Conservation (phyloP, 257 asterid genomes). For the Solanum paucissectum region DNA sequence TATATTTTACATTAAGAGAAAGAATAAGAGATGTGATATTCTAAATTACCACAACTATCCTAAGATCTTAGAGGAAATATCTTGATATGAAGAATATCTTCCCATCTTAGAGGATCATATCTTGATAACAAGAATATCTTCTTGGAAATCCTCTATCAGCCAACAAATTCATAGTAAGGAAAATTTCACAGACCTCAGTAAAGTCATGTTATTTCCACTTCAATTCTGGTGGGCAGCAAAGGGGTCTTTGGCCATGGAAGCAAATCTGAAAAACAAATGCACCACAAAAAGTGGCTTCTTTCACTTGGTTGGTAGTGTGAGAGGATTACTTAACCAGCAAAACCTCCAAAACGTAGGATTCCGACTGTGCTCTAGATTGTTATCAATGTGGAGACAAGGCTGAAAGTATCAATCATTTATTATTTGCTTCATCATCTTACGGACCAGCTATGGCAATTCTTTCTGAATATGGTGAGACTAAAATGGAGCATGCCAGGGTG, state of each 20-base stretch:
- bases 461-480: background rate
- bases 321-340: background rate
- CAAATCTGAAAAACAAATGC: background rate
- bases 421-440: background rate
- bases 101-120: background rate
- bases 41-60: background rate
- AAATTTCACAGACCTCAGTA: background rate
- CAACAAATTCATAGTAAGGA: background rate
- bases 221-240: background rate
- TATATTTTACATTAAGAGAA: background rate
- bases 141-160: background rate
- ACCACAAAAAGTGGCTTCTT: background rate
- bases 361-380: background rate
- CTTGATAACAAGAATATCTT: background rate
- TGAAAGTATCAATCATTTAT: background rate
- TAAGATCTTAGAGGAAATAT: background rate
- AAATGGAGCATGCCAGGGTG: background rate
- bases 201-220: background rate
- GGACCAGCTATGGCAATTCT: background rate
- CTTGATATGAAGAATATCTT: background rate
- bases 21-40: background rate
- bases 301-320: background rate
- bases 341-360: background rate
- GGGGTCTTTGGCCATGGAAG: background rate
- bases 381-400: background rate